Percentiles rank a stretch among this genome's conserved stretches.
Evolutionary conservation across 768 basidiomycete species (phyloP).

Genomic region (Royoungia palumana): DNA sequence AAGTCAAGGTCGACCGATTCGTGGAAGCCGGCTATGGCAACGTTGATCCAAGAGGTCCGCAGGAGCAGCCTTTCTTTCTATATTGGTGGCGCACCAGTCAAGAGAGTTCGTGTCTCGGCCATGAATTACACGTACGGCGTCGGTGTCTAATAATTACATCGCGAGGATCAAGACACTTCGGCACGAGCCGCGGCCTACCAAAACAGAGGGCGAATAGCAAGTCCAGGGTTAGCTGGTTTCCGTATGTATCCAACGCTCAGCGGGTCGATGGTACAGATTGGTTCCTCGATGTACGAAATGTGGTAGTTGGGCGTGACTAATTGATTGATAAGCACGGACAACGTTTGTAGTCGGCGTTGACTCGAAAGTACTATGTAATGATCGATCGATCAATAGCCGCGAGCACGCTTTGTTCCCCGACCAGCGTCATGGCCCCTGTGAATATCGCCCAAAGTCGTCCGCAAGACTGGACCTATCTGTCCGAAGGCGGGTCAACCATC

Average conservation of each 20-base stretch:
- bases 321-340: no score
- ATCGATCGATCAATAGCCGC: neutral
- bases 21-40: conserved; percentile 42
- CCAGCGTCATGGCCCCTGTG: conserved; percentile 10
- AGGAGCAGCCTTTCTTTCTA: conserved; percentile 42
- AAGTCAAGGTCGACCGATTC: conserved; percentile 50
- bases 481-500: conserved; percentile 90
- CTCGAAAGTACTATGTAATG: no score
- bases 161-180: conserved; percentile 45
- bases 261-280: no score
- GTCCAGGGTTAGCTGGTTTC: conserved; percentile 34
- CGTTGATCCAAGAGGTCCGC: conserved; percentile 55
- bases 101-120: neutral
- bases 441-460: conserved; percentile 31
- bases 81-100: conserved; percentile 33
- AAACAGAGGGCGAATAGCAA: conserved; percentile 1
- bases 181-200: conserved; percentile 40
- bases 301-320: no score
- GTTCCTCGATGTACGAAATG: no score
- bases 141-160: conserved; percentile 31
- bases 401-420: neutral
- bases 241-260: conserved; percentile 34
- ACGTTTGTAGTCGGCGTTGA: no score
- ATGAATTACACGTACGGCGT: conserved; percentile 23
- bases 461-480: conserved; percentile 75